These are phyloP conservation scores for Amylostereum areolatum DNA, from an alignment of 1,284 basidiomycete genomes.

Conservation along the genomic window DNA sequence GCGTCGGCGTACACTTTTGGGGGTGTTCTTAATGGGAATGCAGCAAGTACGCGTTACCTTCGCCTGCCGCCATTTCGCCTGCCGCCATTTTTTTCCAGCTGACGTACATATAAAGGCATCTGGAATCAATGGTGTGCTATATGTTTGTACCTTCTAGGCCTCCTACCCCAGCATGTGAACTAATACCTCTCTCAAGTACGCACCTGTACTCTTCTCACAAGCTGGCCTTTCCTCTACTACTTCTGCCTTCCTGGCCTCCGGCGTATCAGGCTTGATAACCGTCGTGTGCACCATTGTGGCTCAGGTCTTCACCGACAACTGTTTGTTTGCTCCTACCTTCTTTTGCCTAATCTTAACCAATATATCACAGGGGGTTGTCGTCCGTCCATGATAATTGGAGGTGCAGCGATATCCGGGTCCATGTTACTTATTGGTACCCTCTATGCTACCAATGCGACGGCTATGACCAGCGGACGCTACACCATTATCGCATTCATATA, in stretches of 20 bases:
- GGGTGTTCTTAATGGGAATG: constrained; percentile 41
- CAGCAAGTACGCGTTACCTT: constrained; percentile 27
- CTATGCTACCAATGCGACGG: constrained; percentile 32
- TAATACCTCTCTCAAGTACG: constrained; percentile 4
- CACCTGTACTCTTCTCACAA: not conserved
- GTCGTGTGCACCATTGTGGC: not conserved
- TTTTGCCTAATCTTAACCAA: constrained; percentile 31
- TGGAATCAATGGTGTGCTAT: constrained; percentile 33
- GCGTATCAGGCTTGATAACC: not conserved
- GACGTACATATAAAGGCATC: constrained; percentile 20
- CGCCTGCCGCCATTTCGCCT: not conserved
- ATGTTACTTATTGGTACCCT: constrained; percentile 37
- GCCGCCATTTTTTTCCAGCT: not conserved
- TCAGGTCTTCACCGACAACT: constrained; percentile 1
- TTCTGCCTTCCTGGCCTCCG: not conserved
- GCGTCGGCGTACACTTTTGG: constrained; percentile 34
- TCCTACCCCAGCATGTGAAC: not conserved
- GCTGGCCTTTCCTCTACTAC: not conserved
- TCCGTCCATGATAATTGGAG: constrained; percentile 39
- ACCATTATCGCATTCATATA: constrained; percentile 44
- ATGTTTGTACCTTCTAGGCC: constrained; percentile 13
- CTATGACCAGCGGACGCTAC: constrained; percentile 29
- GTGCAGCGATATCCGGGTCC: constrained; percentile 30
- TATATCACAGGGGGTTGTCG: constrained; percentile 31
- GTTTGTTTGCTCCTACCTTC: constrained; percentile 43